Conservation (phyloP, 2,329 filamentous ascomycete genomes). For the Fusarium sp. region DNA sequence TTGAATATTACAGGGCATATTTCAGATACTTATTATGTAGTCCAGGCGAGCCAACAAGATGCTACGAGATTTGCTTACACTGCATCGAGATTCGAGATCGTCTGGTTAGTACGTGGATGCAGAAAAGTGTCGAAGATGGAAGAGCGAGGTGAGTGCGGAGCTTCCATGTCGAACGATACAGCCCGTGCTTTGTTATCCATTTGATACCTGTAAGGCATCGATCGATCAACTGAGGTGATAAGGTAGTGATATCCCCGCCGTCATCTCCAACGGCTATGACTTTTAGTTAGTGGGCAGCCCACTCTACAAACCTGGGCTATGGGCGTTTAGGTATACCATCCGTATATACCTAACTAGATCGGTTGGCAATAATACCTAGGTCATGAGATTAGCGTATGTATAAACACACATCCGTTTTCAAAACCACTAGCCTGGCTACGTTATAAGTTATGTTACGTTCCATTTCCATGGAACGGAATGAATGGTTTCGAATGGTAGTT, state of each 20-base stretch:
- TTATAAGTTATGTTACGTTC: neutral
- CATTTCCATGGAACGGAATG: neutral
- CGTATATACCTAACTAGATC: neutral
- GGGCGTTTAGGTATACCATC: neutral
- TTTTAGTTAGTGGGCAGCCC: neutral
- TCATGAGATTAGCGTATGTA: neutral
- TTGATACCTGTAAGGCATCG: neutral
- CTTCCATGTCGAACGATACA: neutral
- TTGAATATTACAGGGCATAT: neutral
- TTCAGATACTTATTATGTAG: neutral
- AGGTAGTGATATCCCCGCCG: neutral
- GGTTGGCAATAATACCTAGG: neutral
- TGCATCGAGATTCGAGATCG: neutral
- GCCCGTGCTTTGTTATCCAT: neutral
- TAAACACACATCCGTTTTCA: neutral
- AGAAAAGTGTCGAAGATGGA: neutral
- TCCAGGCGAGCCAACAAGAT: neutral
- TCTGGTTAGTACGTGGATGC: neutral
- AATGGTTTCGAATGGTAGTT: neutral
- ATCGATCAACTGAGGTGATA: neutral
- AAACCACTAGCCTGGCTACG: neutral
- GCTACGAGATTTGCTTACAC: neutral
- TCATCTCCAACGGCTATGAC: conserved; percentile 1
- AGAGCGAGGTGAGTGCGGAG: neutral
- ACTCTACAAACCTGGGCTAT: no score